phyloP scores from a whole-genome alignment of 768 basidiomycete species.

The Mycena albidolilacea region DNA sequence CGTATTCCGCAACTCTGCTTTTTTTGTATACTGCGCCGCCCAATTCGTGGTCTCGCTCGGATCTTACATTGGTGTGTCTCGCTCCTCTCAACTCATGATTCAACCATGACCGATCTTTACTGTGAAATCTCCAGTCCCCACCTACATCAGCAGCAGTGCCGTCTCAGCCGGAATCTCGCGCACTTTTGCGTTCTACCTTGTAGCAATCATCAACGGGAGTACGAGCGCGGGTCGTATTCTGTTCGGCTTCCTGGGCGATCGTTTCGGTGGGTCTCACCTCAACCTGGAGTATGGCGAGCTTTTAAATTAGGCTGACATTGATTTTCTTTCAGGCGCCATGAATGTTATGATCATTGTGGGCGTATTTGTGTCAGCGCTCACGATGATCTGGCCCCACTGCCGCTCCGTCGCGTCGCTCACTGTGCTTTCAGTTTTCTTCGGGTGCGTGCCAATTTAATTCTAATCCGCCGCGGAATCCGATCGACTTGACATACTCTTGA shows the following conservation, averaged over 20 bases:
- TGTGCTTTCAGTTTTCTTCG: constrained; percentile 2
- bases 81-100: too few species aligned
- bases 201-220: constrained; percentile 3
- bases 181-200: constrained; percentile 6
- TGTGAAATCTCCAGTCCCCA: neutral
- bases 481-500: neutral
- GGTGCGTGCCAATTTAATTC: neutral
- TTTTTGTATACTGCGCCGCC: neutral
- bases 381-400: constrained; percentile 4
- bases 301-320: too few species aligned
- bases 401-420: neutral
- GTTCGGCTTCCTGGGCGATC: constrained; percentile 8
- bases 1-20: constrained; percentile 7
- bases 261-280: neutral
- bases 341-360: neutral
- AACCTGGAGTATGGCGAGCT: too few species aligned
- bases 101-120: neutral
- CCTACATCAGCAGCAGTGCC: constrained; percentile 16
- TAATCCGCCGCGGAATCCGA: neutral
- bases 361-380: neutral
- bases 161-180: constrained; percentile 4
- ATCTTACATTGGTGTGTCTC: neutral
- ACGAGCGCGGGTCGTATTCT: neutral
- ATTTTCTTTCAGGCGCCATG: neutral
- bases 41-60: neutral